Evolutionary conservation across 83 land plant genomes (phyloP), one percentile per base, ranked within the genome.

Genomic region (Diphasiastrum complanatum): DNA sequence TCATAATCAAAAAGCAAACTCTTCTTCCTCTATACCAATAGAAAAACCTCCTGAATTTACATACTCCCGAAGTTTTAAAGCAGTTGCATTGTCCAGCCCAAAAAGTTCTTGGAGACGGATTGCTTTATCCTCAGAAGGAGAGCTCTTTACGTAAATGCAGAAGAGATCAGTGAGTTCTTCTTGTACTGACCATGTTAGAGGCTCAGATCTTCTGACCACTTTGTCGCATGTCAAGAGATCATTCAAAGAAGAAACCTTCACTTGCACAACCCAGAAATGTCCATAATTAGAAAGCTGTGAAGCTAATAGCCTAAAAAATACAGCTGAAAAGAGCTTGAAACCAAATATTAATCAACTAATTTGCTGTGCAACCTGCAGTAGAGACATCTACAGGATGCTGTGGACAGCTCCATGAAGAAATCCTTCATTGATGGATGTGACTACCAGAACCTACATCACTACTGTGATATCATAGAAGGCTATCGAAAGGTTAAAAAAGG

Each of bases 171-270:
- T 59, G 8, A 93, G 71, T 65, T 93, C 98, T 43, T 85, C 96
- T 6, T 80, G 70, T 5, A 85, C 67, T 2, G 95, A 71, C 98
- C 98, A 93, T 22, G 87, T 61, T 55, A 89, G 46, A 11, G 86
- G 75, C 30, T 74, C 72, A 4, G 95, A 67, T n/a, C 58, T 54
- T 3, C 88, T 75, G 5, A 80, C 81, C 26, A 86, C 91, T 70
- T 83, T 88, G 77, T 88, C 98, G 53, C 96, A 93, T 14, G 95
- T 84, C 43, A 93, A 64, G 59, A 93, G 33, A 73, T 93, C 79
- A 66, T 88, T 89, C 6, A 93, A 84, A 3, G 85, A 61, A 1
- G 82, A 65, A 33, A 92, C 91, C 98, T 92, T 61, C 58, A 60
- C 24, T 20, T 14, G 33, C 16, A 28, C 24, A 33, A 54, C 11